Percentiles rank a stretch among this genome's conserved stretches.
phyloP scores from a whole-genome alignment of 306 rosid species.

The Rubus parviflorus region DNA sequence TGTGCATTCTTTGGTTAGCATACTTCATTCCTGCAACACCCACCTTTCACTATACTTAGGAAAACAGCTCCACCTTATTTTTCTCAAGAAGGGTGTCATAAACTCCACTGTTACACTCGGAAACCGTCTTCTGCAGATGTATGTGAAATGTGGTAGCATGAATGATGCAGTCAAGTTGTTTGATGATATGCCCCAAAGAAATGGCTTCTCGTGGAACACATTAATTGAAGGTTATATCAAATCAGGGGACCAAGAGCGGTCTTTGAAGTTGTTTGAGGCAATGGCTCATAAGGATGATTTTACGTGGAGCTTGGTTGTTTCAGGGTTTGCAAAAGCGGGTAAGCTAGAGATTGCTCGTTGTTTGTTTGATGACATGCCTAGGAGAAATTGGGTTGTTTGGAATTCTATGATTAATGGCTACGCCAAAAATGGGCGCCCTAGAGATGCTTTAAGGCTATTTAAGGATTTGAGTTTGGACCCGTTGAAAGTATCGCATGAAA shows the following conservation, averaged over 20 bases:
- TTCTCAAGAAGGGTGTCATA: constrained; percentile 59
- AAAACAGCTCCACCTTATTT: constrained; percentile 54
- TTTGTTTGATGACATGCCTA: constrained; percentile 64
- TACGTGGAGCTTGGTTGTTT: constrained; percentile 60
- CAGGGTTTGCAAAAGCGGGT: constrained; percentile 55
- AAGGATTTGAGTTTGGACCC: constrained; percentile 55
- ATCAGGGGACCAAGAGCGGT: constrained; percentile 39
- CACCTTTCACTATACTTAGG: constrained; percentile 36
- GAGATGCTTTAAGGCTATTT: constrained; percentile 53
- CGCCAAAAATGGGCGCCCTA: constrained; percentile 50
- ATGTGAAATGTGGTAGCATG: constrained; percentile 39
- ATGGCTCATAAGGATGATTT: constrained; percentile 60
- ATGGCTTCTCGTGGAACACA: constrained; percentile 67
- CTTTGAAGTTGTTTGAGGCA: constrained; percentile 49
- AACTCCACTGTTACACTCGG: constrained; percentile 40
- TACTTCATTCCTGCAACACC: constrained; percentile 42
- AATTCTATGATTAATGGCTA: constrained; percentile 67
- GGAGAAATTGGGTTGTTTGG: constrained; percentile 55
- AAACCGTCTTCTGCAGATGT: constrained; percentile 68
- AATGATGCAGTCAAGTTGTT: constrained; percentile 48
- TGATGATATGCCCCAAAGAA: constrained; percentile 59
- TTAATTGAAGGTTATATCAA: constrained; percentile 55
- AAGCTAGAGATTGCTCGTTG: constrained; percentile 44
- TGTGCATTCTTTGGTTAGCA: constrained; percentile 40
- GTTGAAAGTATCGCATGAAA: constrained; percentile 25